Conservation (phyloP, 768 basidiomycete genomes). For the Lentinula sp. region DNA sequence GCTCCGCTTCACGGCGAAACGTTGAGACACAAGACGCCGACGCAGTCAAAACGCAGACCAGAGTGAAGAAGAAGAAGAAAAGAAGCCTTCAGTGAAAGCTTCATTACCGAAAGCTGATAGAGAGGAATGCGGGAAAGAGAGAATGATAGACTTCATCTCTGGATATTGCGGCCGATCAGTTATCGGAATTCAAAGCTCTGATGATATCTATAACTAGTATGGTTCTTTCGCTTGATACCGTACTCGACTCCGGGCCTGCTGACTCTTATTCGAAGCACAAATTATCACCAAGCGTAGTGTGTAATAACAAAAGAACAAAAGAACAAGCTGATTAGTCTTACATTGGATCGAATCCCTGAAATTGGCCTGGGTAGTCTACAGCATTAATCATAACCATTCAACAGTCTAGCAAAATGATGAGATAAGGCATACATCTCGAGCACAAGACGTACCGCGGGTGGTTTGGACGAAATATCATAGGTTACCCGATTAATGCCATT, state of each 20-base stretch:
- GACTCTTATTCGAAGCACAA: no score
- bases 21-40: neutral
- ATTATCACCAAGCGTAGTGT: no score
- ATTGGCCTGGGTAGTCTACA: no score
- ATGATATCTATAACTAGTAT: neutral
- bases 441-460: conserved; percentile 67
- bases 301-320: no score
- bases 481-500: conserved; percentile 94
- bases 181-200: neutral
- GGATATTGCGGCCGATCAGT: neutral
- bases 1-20: neutral
- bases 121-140: neutral
- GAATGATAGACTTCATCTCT: neutral
- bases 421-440: neutral
- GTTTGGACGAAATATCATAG: conserved; percentile 96
- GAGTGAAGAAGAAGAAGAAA: neutral
- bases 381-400: conserved; percentile 31
- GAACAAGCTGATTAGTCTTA: no score
- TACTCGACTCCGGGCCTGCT: no score
- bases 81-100: neutral
- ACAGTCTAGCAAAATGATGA: conserved; percentile 24
- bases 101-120: neutral
- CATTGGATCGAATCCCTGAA: no score
- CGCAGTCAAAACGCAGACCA: neutral
- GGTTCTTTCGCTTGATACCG: no score